Evolutionary conservation across 768 basidiomycete species (phyloP), one percentile per base, ranked within the genome.

Genomic region (Pholiota microspora): DNA sequence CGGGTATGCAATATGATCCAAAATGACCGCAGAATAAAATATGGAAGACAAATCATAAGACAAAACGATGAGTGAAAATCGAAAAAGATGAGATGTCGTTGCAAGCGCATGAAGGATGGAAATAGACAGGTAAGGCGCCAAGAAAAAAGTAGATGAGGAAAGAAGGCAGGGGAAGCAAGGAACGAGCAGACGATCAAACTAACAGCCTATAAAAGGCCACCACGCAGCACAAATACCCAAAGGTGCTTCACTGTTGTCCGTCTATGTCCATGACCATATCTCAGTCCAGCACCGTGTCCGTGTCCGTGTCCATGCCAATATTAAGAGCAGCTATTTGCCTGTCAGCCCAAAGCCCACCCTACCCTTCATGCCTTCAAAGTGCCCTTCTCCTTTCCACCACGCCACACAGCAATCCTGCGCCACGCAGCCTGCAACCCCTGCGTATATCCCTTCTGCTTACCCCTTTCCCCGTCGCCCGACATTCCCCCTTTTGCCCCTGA

Each of bases 391-490:
- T 28, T n/a, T 25, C 36, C 34, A 4, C 49, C 34, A 6, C 49
- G 34, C 49, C 49, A 50, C 36, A 35, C 49, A 23, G 49, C 49
- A 28, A 50, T 38, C 35, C 36, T 29, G 9, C 35, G 8, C 23
- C 35, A 27, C 49, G 34, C 49, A 10, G 34, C 34, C 34, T 35
- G 25, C 49, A 50, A 18, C 23, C 35, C 49, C 7, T 36, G 49
- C 36, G 21, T 16, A 4, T 36, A 12, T 4, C 24, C 36, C 49
- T 40, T 36, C n/a, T 12, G 9, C 32, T 49, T 15, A 16, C 48
- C 31, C 7, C 21, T 32, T 12, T 8, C 29, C 12, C 15, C 8
- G 10, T 15, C 21, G 4, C 21, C 16, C 23, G n/a, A n/a, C n/a
- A n/a, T 12, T 10, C 49, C 12, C 25, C 34, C n/a, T n/a, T 35